phyloP scores from a whole-genome alignment of 2,329 filamentous ascomycete genomes.

The Curvularia spicifera region DNA sequence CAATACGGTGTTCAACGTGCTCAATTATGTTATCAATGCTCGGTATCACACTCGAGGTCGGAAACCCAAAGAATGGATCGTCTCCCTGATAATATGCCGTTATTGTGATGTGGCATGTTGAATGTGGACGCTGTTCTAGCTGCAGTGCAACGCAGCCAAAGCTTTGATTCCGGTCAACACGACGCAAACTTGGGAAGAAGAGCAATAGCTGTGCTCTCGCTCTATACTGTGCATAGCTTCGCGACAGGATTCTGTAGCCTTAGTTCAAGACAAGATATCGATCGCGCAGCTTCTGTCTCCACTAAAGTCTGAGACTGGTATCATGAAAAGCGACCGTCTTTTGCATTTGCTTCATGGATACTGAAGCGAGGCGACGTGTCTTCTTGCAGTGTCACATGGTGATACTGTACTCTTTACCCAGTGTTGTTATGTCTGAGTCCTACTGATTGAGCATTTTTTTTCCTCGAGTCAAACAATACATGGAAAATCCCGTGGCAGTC shows the following conservation, averaged over 20 bases:
- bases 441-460: not conserved
- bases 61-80: not conserved
- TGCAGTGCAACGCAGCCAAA: conserved; percentile 23
- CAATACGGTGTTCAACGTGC: not conserved
- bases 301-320: not conserved
- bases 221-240: not conserved
- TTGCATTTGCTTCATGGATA: not conserved
- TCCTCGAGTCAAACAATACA: not conserved
- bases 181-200: not conserved
- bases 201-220: conserved; percentile 1
- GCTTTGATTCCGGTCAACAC: conserved; percentile 12
- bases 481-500: not conserved
- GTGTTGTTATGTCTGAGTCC: not conserved
- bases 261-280: not conserved
- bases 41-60: not conserved
- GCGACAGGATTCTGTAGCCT: not conserved
- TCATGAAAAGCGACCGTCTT: not conserved
- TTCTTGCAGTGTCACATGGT: not conserved
- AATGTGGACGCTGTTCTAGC: not conserved
- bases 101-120: not conserved
- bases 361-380: not conserved
- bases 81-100: not conserved
- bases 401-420: not conserved
- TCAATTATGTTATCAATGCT: not conserved
- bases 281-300: not conserved